phyloP scores from a whole-genome alignment of 2,329 filamentous ascomycete genomes.

The Pseudomassariella vexata region DNA sequence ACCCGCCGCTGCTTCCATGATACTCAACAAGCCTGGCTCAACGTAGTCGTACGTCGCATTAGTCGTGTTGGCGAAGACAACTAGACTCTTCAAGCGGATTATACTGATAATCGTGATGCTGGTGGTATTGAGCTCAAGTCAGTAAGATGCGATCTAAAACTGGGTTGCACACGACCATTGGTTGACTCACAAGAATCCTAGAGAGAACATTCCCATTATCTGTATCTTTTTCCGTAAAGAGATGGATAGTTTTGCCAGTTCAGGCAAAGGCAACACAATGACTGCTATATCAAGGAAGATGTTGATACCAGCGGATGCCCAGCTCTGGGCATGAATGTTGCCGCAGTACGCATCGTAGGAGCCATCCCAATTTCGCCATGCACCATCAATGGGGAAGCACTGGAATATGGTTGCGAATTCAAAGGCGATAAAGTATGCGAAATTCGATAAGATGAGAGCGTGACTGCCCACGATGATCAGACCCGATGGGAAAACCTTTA shows the following conservation, averaged over 20 bases:
- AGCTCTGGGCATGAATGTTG: slow-evolving; percentile 13
- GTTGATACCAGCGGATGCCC: slow-evolving; percentile 11
- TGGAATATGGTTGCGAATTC: slow-evolving; percentile 13
- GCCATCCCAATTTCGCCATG: slow-evolving; percentile 16
- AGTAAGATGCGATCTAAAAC: neutral
- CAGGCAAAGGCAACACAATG: slow-evolving; percentile 13
- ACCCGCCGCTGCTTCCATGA: slow-evolving; percentile 14
- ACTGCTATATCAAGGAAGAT: slow-evolving; percentile 13
- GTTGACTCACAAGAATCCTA: slow-evolving; percentile 15
- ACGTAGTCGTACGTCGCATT: slow-evolving; percentile 5
- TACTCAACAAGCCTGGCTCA: slow-evolving; percentile 10
- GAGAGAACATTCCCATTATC: slow-evolving; percentile 15
- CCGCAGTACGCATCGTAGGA: slow-evolving; percentile 9
- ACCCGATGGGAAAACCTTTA: slow-evolving; percentile 15
- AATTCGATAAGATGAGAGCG: slow-evolving; percentile 12
- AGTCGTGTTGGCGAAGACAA: slow-evolving; percentile 2
- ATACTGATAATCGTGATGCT: slow-evolving; percentile 14
- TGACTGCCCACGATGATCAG: slow-evolving; percentile 9
- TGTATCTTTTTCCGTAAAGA: slow-evolving; percentile 14
- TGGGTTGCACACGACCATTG: no score
- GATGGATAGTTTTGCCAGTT: slow-evolving; percentile 11
- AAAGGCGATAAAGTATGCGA: slow-evolving; percentile 11
- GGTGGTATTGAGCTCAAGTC: neutral
- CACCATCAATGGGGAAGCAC: slow-evolving; percentile 13
- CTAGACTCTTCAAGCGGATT: slow-evolving; percentile 12